Evolutionary conservation across 306 rosid genomes (phyloP), one percentile per base, ranked within the genome.

Genomic region (Castanea mollissima): DNA sequence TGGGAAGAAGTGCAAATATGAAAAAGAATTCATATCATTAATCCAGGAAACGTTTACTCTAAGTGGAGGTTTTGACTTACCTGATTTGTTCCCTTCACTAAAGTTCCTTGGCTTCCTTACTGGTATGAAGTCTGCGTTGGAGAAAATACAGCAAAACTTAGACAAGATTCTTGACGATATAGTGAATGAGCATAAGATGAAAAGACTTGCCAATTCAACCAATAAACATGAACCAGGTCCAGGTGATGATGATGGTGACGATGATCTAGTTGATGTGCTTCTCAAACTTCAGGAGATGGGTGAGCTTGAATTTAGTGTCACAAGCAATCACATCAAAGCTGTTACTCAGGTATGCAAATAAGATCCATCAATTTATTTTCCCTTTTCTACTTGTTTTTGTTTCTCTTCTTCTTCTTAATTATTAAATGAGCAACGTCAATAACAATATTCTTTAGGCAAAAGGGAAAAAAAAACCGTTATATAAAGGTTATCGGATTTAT

Each of bases 81-180:
- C 68, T 13, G 76, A 73, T 54, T 25, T 69, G 21, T 79, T 72
- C 65, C 83, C 83, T 64, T 79, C 83, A 0, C n/a, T 79, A 3
- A 64, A 34, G 12, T 52, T 34, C 5, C 29, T 79, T 12, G n/a
- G 32, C 19, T 27, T 16, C 52, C 32, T 79, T 55, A 78, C 76
- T 44, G 82, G 82, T 21, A 29, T 46, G 16, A 78, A 60, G 78
- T 8, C 74, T 11, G 16, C 63, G 4, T 5, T 64, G 15, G 23
- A 60, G 23, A 74, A 69, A 23, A 35, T 73, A 6, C 64, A 19
- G 5, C 3, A 2, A 16, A 79, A 65, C 2, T 14, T 62, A 4
- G 70, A 74, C 14, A 63, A 21, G 67, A 62, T 79, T 29, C 74
- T 73, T 9, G 82, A 79, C 5, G 78, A 34, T 20, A 18, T 79